Conservation (phyloP, 2,329 filamentous ascomycete species). For the Exophiala bonariae region DNA sequence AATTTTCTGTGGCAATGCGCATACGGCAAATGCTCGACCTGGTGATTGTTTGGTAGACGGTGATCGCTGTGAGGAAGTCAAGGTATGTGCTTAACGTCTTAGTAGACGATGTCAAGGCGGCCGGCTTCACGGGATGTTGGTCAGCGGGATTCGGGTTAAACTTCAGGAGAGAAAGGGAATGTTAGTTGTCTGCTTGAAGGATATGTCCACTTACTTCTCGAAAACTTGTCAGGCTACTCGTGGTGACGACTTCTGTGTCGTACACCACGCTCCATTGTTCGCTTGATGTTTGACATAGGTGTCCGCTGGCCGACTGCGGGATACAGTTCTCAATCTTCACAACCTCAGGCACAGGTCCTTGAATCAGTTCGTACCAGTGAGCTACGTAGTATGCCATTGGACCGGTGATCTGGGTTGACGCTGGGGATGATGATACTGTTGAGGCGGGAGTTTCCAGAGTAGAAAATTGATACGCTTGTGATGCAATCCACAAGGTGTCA, state of each 20-base stretch:
- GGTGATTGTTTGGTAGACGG: background rate
- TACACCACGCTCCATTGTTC: slow-evolving; percentile 21
- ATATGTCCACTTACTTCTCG: slow-evolving; percentile 10
- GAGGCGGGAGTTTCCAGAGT: background rate
- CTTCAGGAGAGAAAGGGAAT: slow-evolving; percentile 4
- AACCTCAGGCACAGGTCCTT: slow-evolving; percentile 10
- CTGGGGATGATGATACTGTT: background rate
- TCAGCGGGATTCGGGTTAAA: background rate
- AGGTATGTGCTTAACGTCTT: no score
- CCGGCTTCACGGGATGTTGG: no score
- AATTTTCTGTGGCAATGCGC: background rate
- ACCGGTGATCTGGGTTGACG: background rate
- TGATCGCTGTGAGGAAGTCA: no score
- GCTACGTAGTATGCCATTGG: slow-evolving; percentile 21
- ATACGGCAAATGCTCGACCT: slow-evolving; percentile 10
- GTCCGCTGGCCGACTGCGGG: background rate
- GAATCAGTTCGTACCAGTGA: slow-evolving; percentile 23
- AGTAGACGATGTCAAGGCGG: no score
- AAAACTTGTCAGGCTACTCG: slow-evolving; percentile 14
- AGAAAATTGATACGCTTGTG: background rate
- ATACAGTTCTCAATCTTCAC: slow-evolving; percentile 22
- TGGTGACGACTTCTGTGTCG: slow-evolving; percentile 5
- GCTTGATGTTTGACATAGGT: slow-evolving; percentile 14
- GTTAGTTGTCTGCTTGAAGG: no score
- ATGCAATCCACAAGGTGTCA: background rate